A percentile compares a stretch with the other conserved stretches of the same genome.
phyloP scores from a whole-genome alignment of 257 asterid species.

The Solanum appendiculatum region DNA sequence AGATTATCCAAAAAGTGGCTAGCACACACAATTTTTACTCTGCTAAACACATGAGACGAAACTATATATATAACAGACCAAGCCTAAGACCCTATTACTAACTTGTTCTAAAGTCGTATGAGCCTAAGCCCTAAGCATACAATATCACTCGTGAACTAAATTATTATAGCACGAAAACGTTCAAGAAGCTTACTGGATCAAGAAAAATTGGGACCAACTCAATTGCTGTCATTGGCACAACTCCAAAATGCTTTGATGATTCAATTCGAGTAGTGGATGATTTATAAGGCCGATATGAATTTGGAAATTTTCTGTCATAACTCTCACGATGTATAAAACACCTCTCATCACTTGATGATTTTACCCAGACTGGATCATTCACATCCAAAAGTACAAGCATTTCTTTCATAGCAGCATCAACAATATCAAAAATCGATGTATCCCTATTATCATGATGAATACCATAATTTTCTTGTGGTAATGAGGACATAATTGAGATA shows the following conservation, averaged over 20 bases:
- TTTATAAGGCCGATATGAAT: slow-evolving; percentile 16
- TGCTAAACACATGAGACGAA: not conserved
- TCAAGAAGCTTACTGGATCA: slow-evolving; percentile 31
- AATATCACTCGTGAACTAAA: not conserved
- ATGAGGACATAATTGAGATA: not conserved
- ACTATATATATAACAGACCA: not conserved
- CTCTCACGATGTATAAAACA: slow-evolving; percentile 29
- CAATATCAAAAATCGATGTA: slow-evolving; percentile 23
- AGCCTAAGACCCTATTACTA: not conserved
- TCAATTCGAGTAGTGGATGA: slow-evolving; percentile 39
- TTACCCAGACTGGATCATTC: slow-evolving; percentile 57
- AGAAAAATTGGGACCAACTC: slow-evolving; percentile 44
- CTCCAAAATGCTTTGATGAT: slow-evolving; percentile 53
- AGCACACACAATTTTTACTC: not conserved
- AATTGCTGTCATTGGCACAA: slow-evolving; percentile 38
- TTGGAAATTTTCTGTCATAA: slow-evolving; percentile 48
- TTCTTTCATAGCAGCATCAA: slow-evolving; percentile 40
- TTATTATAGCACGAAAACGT: not conserved
- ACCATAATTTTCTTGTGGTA: not conserved
- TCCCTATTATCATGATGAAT: slow-evolving; percentile 15
- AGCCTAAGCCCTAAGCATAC: not conserved
- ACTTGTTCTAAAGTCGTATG: not conserved
- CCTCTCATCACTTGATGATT: slow-evolving; percentile 33
- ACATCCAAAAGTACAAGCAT: slow-evolving; percentile 39
- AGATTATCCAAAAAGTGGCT: not conserved